These are phyloP conservation scores for Coniella vitis DNA, from an alignment of 2,329 filamentous ascomycete genomes.

Conservation along the genomic window DNA sequence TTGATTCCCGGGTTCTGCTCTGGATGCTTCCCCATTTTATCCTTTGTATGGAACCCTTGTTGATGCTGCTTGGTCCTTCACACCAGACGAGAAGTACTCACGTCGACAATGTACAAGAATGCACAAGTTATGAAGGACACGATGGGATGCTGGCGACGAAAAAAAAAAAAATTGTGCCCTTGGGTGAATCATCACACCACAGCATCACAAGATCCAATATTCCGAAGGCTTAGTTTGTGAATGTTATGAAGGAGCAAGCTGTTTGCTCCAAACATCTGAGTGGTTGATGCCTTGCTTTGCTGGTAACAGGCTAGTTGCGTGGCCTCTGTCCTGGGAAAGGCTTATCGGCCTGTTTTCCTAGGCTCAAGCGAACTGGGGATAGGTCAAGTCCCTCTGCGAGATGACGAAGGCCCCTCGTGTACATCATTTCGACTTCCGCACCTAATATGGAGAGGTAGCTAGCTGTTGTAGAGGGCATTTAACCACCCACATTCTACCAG, in stretches of 20 bases:
- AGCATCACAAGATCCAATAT: background rate
- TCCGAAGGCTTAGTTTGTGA: background rate
- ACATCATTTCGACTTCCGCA: slow-evolving; percentile 8
- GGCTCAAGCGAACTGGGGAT: too few species aligned
- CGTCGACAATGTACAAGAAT: slow-evolving; percentile 1
- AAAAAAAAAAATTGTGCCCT: slow-evolving; percentile 2
- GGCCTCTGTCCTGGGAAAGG: background rate
- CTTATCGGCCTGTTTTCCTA: background rate
- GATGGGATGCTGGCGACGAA: slow-evolving; percentile 15
- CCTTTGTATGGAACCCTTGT: slow-evolving; percentile 1
- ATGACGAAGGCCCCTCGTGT: slow-evolving; percentile 1
- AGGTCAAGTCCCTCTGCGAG: too few species aligned
- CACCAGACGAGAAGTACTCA: background rate
- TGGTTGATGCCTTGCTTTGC: background rate
- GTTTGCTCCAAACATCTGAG: background rate
- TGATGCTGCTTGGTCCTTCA: background rate
- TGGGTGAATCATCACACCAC: slow-evolving; percentile 2
- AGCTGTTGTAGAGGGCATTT: slow-evolving; percentile 7
- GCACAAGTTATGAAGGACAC: slow-evolving; percentile 9
- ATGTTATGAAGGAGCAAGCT: too few species aligned
- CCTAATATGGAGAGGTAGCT: slow-evolving; percentile 13
- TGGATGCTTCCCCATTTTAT: background rate
- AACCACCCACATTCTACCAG: background rate
- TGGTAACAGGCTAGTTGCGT: background rate
- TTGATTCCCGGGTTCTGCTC: slow-evolving; percentile 16